Evolutionary conservation across 2,329 filamentous ascomycete genomes (phyloP).

Genomic region (Chrysoporthe deuterocubensis): DNA sequence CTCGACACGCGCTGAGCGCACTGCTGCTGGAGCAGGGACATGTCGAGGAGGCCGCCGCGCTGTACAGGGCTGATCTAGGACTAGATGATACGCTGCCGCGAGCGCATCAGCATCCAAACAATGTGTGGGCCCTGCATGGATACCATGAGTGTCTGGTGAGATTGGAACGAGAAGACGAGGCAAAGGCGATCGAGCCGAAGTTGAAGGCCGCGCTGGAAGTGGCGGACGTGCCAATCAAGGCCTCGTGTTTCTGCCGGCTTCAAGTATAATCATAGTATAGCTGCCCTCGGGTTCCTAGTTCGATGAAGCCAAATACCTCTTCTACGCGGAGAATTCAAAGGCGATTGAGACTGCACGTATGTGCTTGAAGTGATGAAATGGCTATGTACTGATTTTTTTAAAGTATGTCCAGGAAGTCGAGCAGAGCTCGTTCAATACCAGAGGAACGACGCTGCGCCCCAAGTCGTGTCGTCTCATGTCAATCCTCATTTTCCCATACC

Average conservation of each 20-base stretch:
- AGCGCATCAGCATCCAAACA: constrained; percentile 69
- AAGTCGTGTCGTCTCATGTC: not conserved
- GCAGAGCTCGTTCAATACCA: not conserved
- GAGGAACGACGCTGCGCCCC: not conserved
- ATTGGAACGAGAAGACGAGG: constrained; percentile 51
- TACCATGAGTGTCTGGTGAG: constrained; percentile 70
- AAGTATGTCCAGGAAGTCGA: not conserved
- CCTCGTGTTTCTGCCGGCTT: constrained; percentile 59
- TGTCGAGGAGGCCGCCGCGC: constrained; percentile 57
- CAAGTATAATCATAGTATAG: constrained; percentile 8
- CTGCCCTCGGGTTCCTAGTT: not conserved
- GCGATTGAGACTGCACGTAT: too few relatives aligned
- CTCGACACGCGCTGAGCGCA: constrained; percentile 71
- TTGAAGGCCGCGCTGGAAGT: constrained; percentile 56
- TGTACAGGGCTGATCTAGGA: constrained; percentile 67
- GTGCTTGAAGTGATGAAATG: not conserved
- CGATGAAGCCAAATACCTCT: not conserved
- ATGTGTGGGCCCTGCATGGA: constrained; percentile 77
- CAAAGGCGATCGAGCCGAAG: constrained; percentile 43
- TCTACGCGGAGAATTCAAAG: too few relatives aligned
- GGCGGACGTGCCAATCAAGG: constrained; percentile 62
- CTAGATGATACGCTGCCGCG: constrained; percentile 64
- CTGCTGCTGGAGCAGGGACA: constrained; percentile 68
- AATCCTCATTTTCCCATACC: not conserved
- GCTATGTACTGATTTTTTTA: not conserved